Evolutionary conservation across 2,329 filamentous ascomycete species (phyloP).

Genomic region (Sporothrix mexicana): DNA sequence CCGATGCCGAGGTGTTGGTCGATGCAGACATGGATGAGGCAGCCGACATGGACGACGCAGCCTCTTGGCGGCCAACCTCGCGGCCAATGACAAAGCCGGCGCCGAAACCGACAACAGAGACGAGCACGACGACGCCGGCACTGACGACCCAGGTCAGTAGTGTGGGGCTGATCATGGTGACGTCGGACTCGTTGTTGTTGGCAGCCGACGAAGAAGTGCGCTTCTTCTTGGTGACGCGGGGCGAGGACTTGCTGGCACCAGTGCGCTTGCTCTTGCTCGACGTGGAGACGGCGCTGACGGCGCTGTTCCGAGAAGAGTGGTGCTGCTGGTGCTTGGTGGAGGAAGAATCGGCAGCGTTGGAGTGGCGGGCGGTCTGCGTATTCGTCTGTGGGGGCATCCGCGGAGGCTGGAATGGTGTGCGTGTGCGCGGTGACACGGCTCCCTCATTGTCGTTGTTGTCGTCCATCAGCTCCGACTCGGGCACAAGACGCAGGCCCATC

Average conservation of each 20-base stretch:
- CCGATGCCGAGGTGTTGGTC: conserved; percentile 49
- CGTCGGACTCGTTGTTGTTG: conserved; percentile 44
- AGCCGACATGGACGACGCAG: conserved; percentile 49
- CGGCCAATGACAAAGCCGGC: conserved; percentile 68
- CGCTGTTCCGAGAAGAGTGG: conserved; percentile 38
- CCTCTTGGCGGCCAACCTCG: conserved; percentile 68
- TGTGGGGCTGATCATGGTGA: conserved; percentile 60
- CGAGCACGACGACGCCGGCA: conserved; percentile 70
- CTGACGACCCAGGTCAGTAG: conserved; percentile 69
- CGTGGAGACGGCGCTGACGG: conserved; percentile 35
- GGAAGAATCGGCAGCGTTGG: neutral
- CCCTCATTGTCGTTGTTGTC: conserved; percentile 38
- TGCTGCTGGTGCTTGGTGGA: conserved; percentile 29
- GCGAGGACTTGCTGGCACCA: conserved; percentile 46
- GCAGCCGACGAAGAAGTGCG: conserved; percentile 48
- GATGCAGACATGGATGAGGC: conserved; percentile 47
- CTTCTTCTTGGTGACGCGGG: conserved; percentile 65
- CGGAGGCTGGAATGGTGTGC: conserved; percentile 38
- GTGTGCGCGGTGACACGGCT: conserved; percentile 31
- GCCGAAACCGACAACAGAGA: conserved; percentile 71
- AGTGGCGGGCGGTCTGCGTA: neutral
- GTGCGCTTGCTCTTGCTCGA: conserved; percentile 58
- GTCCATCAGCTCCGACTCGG: conserved; percentile 63
- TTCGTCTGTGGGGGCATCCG: conserved; percentile 3
- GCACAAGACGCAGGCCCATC: conserved; percentile 64